Evolutionary conservation across 2,329 filamentous ascomycete species (phyloP).

Genomic region (Nemania sp.): DNA sequence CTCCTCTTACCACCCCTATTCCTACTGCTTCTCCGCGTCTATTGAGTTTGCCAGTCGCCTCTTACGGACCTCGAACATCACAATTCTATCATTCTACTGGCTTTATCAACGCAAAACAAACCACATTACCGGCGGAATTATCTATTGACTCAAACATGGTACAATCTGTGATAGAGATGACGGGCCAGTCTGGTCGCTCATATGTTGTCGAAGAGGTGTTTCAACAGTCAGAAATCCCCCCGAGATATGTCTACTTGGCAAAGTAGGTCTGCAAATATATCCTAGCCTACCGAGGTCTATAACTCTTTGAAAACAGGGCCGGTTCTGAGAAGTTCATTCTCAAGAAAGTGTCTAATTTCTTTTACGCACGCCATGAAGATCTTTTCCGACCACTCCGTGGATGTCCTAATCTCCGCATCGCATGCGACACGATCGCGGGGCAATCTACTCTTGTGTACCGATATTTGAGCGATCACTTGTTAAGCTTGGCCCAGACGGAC

Average conservation of each 20-base stretch:
- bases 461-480: slow-evolving; percentile 25
- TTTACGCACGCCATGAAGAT: slow-evolving; percentile 17
- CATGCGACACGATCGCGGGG: slow-evolving; percentile 24
- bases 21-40: slow-evolving; percentile 10
- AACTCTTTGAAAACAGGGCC: slow-evolving; percentile 15
- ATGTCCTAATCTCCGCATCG: slow-evolving; percentile 19
- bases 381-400: slow-evolving; percentile 16
- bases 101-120: slow-evolving; percentile 14
- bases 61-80: slow-evolving; percentile 17
- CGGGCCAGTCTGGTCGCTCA: slow-evolving; percentile 22
- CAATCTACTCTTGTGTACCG: slow-evolving; percentile 24
- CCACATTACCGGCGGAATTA: slow-evolving; percentile 1
- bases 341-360: slow-evolving; percentile 19
- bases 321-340: slow-evolving; percentile 24
- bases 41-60: slow-evolving; percentile 13
- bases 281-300: slow-evolving; percentile 2
- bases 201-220: slow-evolving; percentile 27
- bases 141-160: slow-evolving; percentile 13
- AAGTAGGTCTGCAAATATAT: slow-evolving; percentile 18
- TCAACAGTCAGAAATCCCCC: slow-evolving; percentile 18
- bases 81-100: slow-evolving; percentile 20
- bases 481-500: slow-evolving; percentile 19
- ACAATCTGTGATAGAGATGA: slow-evolving; percentile 21
- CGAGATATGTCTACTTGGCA: slow-evolving; percentile 24
- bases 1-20: slow-evolving; percentile 15